Conservation (phyloP, 768 basidiomycete species). For the Lactarius evosmus region DNA sequence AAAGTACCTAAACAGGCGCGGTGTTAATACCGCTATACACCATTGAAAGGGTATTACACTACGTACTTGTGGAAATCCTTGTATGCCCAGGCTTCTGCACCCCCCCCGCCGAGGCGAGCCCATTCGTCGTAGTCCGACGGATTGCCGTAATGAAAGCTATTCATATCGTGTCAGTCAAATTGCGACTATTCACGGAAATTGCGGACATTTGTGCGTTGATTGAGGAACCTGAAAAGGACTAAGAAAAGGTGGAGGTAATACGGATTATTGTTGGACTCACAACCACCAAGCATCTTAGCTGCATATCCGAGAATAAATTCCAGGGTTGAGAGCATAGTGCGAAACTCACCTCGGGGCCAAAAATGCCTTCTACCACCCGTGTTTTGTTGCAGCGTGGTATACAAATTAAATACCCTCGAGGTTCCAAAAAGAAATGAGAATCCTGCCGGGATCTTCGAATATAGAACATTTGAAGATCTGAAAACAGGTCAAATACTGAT, state of each 20-base stretch:
- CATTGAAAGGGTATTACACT: background rate
- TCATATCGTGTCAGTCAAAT: background rate
- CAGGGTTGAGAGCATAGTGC: background rate
- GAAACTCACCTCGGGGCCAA: slow-evolving; percentile 62
- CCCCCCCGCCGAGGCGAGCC: slow-evolving; percentile 44
- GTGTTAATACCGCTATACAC: background rate
- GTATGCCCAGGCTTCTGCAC: slow-evolving; percentile 60
- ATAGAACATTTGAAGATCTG: slow-evolving; percentile 13
- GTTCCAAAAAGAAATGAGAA: slow-evolving; percentile 41
- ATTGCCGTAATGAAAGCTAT: slow-evolving; percentile 52
- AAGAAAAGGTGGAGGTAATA: background rate
- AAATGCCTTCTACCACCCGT: slow-evolving; percentile 47
- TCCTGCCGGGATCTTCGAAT: slow-evolving; percentile 26
- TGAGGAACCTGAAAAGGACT: slow-evolving; percentile 45
- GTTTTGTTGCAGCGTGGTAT: slow-evolving; percentile 53
- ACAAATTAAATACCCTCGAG: slow-evolving; percentile 51
- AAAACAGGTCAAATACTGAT: background rate
- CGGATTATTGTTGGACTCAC: slow-evolving; percentile 40
- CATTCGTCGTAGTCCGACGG: slow-evolving; percentile 71
- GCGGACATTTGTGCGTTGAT: slow-evolving; percentile 57
- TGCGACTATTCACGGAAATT: background rate
- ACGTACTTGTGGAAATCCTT: slow-evolving; percentile 49
- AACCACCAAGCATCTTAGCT: slow-evolving; percentile 73
- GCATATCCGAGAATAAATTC: slow-evolving; percentile 1
- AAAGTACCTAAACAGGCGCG: slow-evolving; percentile 51